These are phyloP conservation scores for Fusarium brevicatenulatum DNA, from an alignment of 2,329 filamentous ascomycete genomes.

Conservation along the genomic window DNA sequence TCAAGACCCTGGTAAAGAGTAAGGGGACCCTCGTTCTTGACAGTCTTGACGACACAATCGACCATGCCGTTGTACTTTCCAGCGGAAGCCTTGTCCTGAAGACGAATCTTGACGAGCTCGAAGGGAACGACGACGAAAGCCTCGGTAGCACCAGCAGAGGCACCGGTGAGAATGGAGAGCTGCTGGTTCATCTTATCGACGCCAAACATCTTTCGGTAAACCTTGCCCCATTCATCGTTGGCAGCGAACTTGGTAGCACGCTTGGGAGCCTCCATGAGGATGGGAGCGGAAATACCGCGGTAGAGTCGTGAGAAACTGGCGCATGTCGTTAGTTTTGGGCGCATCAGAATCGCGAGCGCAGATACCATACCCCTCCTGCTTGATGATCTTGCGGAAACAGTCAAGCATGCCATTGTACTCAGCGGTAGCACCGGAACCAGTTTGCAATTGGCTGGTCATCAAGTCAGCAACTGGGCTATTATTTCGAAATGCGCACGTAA, in stretches of 20 bases:
- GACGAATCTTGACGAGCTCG: slow-evolving; percentile 96
- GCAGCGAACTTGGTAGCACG: slow-evolving; percentile 98
- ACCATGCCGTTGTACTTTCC: slow-evolving; percentile 86
- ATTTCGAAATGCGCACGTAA: slow-evolving; percentile 24
- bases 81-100: slow-evolving; percentile 94
- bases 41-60: slow-evolving; percentile 83
- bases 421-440: slow-evolving; percentile 74
- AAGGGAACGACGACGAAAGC: slow-evolving; percentile 98
- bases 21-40: slow-evolving; percentile 83
- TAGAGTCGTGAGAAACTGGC: slow-evolving; percentile 86
- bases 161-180: slow-evolving; percentile 91
- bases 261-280: slow-evolving; percentile 96
- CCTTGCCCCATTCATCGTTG: slow-evolving; percentile 97
- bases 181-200: slow-evolving; percentile 88
- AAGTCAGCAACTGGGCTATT: slow-evolving; percentile 33
- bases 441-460: slow-evolving; percentile 80
- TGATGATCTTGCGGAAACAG: slow-evolving; percentile 97
- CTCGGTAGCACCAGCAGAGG: slow-evolving; percentile 94
- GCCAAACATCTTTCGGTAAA: slow-evolving; percentile 90
- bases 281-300: slow-evolving; percentile 93
- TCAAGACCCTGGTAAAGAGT: slow-evolving; percentile 97
- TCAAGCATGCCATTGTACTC: slow-evolving; percentile 99
- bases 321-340: slow-evolving; percentile 30
- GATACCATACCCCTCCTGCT: slow-evolving; percentile 82
- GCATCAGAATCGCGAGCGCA: slow-evolving; percentile 15